Percentiles rank a stretch among this genome's conserved stretches.
Evolutionary conservation across 2,329 filamentous ascomycete genomes (phyloP).

Genomic region (Pseudogymnoascus sp.): DNA sequence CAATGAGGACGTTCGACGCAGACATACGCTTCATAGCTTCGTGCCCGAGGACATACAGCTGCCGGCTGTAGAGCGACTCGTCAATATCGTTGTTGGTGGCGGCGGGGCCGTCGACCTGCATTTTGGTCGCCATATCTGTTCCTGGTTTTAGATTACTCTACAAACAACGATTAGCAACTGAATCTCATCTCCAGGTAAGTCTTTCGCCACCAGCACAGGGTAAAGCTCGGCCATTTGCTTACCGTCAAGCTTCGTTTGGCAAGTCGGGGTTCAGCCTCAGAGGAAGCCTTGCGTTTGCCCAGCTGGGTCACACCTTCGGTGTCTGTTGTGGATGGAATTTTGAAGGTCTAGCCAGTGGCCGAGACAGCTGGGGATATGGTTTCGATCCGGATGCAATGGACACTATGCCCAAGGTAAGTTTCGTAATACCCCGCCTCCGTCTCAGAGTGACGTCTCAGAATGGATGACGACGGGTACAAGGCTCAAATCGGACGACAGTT

Average conservation of each 20-base stretch:
- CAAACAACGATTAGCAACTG: neutral
- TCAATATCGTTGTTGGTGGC: constrained; percentile 54
- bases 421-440: neutral
- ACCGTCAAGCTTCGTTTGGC: constrained; percentile 6
- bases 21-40: constrained; percentile 99
- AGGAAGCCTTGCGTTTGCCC: constrained; percentile 7
- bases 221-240: neutral
- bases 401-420: constrained; percentile 1
- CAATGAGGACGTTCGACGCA: constrained; percentile 85
- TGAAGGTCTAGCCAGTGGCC: constrained; percentile 5
- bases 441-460: constrained; percentile 5
- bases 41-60: constrained; percentile 63
- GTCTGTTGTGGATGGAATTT: constrained; percentile 4
- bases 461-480: neutral
- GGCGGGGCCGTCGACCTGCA: constrained; percentile 56
- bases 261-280: constrained; percentile 7
- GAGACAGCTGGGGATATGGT: neutral
- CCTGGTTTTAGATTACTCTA: neutral
- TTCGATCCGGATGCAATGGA: neutral
- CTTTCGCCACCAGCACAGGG: neutral
- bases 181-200: neutral
- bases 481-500: neutral
- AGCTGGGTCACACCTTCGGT: constrained; percentile 6
- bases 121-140: constrained; percentile 50
- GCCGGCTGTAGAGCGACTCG: constrained; percentile 65